Percentiles rank a stretch among this genome's conserved stretches.
Evolutionary conservation across 2,329 filamentous ascomycete species (phyloP).

Genomic region (Corinectria fuckeliana): DNA sequence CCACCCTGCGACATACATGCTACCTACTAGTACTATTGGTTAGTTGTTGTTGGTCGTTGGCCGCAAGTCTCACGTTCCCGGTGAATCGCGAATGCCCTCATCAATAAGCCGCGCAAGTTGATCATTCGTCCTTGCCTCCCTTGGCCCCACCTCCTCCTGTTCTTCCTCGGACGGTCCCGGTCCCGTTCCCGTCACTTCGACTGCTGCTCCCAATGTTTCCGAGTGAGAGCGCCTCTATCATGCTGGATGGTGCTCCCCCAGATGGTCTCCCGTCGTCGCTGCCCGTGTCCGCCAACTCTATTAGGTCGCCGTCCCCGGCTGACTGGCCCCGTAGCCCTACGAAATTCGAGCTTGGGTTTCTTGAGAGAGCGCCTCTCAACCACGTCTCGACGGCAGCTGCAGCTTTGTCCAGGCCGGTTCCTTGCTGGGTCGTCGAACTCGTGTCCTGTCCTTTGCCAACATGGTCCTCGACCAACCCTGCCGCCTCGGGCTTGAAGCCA

Average conservation of each 20-base stretch:
- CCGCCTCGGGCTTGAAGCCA: constrained; percentile 53
- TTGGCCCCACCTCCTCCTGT: constrained; percentile 43
- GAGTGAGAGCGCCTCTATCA: constrained; percentile 42
- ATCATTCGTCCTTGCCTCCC: constrained; percentile 31
- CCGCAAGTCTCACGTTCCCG: constrained; percentile 16
- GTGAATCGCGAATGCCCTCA: constrained; percentile 31
- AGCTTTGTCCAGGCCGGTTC: constrained; percentile 75
- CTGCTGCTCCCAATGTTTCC: constrained; percentile 43
- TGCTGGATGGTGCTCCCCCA: constrained; percentile 31
- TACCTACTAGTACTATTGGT: neutral
- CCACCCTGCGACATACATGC: neutral
- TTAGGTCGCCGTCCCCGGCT: constrained; percentile 63
- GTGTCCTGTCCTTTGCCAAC: constrained; percentile 56
- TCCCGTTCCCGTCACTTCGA: constrained; percentile 48
- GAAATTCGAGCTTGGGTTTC: constrained; percentile 61
- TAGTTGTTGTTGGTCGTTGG: neutral
- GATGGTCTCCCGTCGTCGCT: constrained; percentile 58
- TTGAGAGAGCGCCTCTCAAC: constrained; percentile 81
- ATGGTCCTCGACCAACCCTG: constrained; percentile 58
- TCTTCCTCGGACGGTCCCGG: constrained; percentile 48
- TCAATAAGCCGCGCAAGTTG: constrained; percentile 34
- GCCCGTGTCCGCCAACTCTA: constrained; percentile 71
- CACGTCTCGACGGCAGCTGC: constrained; percentile 89
- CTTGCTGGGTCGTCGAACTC: constrained; percentile 51
- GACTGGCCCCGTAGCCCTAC: constrained; percentile 48